These are phyloP conservation scores for Solanum microdontum DNA, from an alignment of 257 asterid genomes.

Conservation along the genomic window DNA sequence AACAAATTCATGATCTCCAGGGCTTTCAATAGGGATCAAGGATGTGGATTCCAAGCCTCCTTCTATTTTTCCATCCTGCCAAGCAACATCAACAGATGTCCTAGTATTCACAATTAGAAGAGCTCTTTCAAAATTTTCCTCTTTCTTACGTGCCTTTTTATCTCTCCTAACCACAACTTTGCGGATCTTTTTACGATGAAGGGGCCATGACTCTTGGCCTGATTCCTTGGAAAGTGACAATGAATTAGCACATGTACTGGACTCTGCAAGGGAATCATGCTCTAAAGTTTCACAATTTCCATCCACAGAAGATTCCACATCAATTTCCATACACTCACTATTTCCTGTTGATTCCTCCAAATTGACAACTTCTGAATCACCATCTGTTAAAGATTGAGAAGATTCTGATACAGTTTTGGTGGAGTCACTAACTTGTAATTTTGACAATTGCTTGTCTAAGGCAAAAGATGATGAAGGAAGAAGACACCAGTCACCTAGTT, in stretches of 20 bases:
- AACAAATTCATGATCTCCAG: slow-evolving; percentile 97
- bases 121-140: slow-evolving; percentile 81
- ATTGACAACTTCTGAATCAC: slow-evolving; percentile 47
- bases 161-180: slow-evolving; percentile 75
- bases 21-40: slow-evolving; percentile 82
- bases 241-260: slow-evolving; percentile 34
- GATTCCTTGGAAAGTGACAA: slow-evolving; percentile 36
- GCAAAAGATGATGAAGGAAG: slow-evolving; percentile 36
- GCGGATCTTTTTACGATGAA: slow-evolving; percentile 79
- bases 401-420: slow-evolving; percentile 53
- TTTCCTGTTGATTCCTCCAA: slow-evolving; percentile 32
- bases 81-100: slow-evolving; percentile 71
- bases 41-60: slow-evolving; percentile 50
- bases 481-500: slow-evolving; percentile 96
- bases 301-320: slow-evolving; percentile 26
- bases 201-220: slow-evolving; percentile 57
- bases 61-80: slow-evolving; percentile 90
- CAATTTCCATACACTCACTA: slow-evolving; percentile 24
- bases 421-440: slow-evolving; percentile 32
- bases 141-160: slow-evolving; percentile 71
- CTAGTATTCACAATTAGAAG: slow-evolving; percentile 55
- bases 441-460: slow-evolving; percentile 34
- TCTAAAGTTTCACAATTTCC: slow-evolving; percentile 21
- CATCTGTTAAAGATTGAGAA: slow-evolving; percentile 49
- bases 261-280: slow-evolving; percentile 24